phyloP scores from a whole-genome alignment of 2,329 filamentous ascomycete species.

The Emergomyces africanus region DNA sequence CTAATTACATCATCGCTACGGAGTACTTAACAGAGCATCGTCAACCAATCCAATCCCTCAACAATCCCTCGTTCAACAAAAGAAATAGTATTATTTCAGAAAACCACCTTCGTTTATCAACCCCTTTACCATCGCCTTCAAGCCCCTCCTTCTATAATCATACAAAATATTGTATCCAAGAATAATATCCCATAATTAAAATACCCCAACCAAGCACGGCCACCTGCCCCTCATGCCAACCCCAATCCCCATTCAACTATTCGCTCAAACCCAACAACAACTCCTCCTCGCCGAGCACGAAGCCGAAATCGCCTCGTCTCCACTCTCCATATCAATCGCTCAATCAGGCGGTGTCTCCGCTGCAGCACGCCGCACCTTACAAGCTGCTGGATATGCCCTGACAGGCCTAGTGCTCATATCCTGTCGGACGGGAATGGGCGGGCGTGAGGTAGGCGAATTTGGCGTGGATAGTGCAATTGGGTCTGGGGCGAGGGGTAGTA shows the following conservation, averaged over 20 bases:
- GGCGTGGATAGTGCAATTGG: slow-evolving; percentile 53
- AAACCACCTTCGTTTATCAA: neutral
- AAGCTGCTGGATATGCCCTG: slow-evolving; percentile 29
- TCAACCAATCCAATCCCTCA: too few relatives aligned
- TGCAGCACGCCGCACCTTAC: slow-evolving; percentile 30
- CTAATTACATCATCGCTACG: neutral
- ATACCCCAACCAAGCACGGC: too few relatives aligned
- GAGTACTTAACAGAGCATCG: too few relatives aligned
- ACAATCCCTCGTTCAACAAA: neutral
- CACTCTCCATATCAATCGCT: slow-evolving; percentile 22
- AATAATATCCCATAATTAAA: neutral
- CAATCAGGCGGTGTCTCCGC: slow-evolving; percentile 29
- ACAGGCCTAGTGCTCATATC: slow-evolving; percentile 51
- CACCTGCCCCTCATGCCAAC: neutral
- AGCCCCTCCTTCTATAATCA: neutral
- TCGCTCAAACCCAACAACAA: slow-evolving; percentile 30
- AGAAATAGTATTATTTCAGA: too few relatives aligned
- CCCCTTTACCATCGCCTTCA: neutral
- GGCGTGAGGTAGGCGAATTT: slow-evolving; percentile 80
- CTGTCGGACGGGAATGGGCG: slow-evolving; percentile 78
- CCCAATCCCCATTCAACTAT: slow-evolving; percentile 25
- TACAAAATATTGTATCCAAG: neutral
- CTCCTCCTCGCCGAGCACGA: slow-evolving; percentile 33
- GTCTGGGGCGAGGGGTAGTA: neutral
- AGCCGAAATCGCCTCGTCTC: slow-evolving; percentile 32